Evolutionary conservation across 176 grass and related monocot genomes (phyloP), one percentile per base, ranked within the genome.

Genomic region (Guadua angustifolia): DNA sequence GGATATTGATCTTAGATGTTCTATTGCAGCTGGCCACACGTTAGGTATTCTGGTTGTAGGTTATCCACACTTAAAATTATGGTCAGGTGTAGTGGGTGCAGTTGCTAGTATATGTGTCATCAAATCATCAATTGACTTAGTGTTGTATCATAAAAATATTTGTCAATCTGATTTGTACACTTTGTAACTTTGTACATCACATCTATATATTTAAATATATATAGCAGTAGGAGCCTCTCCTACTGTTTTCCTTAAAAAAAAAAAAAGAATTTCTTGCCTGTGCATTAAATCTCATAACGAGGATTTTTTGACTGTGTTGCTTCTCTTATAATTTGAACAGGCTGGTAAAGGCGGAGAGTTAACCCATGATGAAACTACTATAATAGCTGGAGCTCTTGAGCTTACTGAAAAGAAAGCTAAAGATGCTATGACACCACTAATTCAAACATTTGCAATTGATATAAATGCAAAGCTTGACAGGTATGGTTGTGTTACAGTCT

Each of bases 291-390:
- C 11, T 60, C 16, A 5, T 46, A 71, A 6, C 10, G 21, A 46
- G 18, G 3, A 3, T 76, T 36, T 73, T 42, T 65, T 50, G 59
- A 26, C 40, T 44, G 19, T 75, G 35, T 39, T 78, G 26, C n/a
- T 84, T 52, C 26, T 65, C 26, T 79, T 82, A 66, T 59, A 21
- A 76, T 58, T 52, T 56, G 25, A 67, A 69, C 75, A 98, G 96
- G 96, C 96, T 77, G 96, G 93, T 33, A 98, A 92, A 90, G 96
- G 96, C 84, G 96, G 96, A 77, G 96, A 98, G 64, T 85, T 98
- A 85, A 98, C 96, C 52, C 96, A 92, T 53, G 96, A 98, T 86
- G 96, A 98, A 84, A 98, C 96, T 50, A 98, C 96, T 51, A 98
- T 95, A 67, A 98, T 98, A 83, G 89, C 96, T 72, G 96, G 96